Evolutionary conservation across 2,329 filamentous ascomycete genomes (phyloP), one percentile per base, ranked within the genome.

Genomic region (Penicillium verrucosum): DNA sequence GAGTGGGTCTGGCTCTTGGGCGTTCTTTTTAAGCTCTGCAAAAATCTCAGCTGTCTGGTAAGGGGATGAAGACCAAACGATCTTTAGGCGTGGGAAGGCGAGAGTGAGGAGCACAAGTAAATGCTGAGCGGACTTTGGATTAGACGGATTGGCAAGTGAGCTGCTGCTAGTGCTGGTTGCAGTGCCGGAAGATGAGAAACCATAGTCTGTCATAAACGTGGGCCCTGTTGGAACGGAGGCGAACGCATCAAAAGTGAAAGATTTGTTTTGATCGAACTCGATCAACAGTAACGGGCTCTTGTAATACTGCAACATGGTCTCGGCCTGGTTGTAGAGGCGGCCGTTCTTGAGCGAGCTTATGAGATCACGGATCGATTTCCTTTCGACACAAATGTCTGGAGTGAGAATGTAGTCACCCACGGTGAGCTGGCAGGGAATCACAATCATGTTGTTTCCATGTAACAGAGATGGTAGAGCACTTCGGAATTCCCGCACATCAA

Each of bases 41-140:
- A 99, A 97, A 60, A 99, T 97, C 77, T 97, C 92, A 1, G 94
- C 94, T 0, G 94, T 97, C 73, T 99, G 92, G 70, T 96, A 96
- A 0, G 94, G 93, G 11, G 88, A 92, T 9, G 85, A 90, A 9
- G 89, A 94, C 94, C 94, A 99, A 65, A 99, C 91, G 65, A 99
- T 89, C 62, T 90, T 88, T 47, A 99, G 82, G 23, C 85, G 85
- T 0, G 94, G 94, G 67, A 97, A 99, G 0, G 93, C 90, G 5
- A 99, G 83, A 0, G 92, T 97, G 21, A 99, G 82, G 43, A 97
- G 85, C 12, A 97, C 94, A 44, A 99, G 81, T 74, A 97, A 94
- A 60, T 89, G 88, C 72, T 99, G 94, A 32, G 97, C 81, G 69
- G 97, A 94, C 36, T 88, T 88, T 0, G 85, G 82, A 57, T 77